Percentiles rank a stretch among this genome's conserved stretches.
Evolutionary conservation across 192 early-diverging fungal species (phyloP).

Genomic region (Linnemannia zychae): DNA sequence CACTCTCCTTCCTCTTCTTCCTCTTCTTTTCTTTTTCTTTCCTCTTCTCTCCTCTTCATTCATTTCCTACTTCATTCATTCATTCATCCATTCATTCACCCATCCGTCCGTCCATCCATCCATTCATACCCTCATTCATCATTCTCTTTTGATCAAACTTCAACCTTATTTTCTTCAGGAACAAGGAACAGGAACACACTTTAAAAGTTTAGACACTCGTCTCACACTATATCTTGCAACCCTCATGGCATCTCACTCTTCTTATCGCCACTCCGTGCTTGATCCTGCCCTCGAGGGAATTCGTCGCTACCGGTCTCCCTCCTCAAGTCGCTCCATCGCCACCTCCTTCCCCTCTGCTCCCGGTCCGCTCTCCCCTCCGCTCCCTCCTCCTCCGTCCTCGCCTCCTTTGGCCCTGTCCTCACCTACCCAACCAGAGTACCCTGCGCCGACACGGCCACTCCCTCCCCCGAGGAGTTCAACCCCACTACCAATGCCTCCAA

Average conservation of each 20-base stretch:
- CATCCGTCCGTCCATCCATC: no score
- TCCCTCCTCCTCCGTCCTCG: neutral
- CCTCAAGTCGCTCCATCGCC: neutral
- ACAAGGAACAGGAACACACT: no score
- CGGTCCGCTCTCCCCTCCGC: neutral
- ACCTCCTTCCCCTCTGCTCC: neutral
- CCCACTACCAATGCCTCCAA: slow-evolving; percentile 32
- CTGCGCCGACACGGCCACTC: neutral
- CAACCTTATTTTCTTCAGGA: slow-evolving; percentile 2
- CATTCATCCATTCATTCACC: neutral
- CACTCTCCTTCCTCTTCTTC: no score
- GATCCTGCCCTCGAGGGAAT: slow-evolving; percentile 2
- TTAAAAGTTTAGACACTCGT: neutral
- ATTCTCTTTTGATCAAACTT: neutral
- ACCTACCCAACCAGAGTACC: slow-evolving; percentile 10
- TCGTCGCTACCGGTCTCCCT: neutral
- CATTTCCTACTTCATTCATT: neutral
- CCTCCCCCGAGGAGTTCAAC: slow-evolving; percentile 21
- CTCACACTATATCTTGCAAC: neutral
- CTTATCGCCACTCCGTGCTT: neutral
- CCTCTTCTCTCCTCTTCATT: neutral
- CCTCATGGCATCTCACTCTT: neutral
- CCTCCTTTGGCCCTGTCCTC: neutral
- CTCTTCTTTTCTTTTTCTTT: neutral
- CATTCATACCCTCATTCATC: neutral